Base-by-base conservation (phyloP, 2,329 filamentous ascomycete species). In the Fusarium coicis region DNA sequence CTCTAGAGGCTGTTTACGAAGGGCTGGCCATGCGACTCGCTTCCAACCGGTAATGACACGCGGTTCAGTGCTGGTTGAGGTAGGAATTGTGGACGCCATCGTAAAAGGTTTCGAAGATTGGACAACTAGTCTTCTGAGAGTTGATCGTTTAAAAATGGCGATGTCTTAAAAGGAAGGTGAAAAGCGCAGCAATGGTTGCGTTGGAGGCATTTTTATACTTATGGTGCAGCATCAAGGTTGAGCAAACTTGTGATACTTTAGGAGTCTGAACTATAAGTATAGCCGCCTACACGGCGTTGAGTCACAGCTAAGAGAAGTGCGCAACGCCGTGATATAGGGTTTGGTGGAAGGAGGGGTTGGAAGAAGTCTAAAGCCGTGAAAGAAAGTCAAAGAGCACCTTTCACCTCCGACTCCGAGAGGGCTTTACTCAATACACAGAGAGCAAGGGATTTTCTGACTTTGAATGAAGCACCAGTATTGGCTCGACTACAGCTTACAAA, bases 81-180 rank as follows among this genome's bases (percentile, higher is more conserved):
- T 10, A 0, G n/a, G 10, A 34, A 1, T 2, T 1, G 8, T 10
- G 6, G 47, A 2, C 2, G 11, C 11, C 47, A 50, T 50, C 0
- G 8, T 37, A 1, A 3, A 9, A 9, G 0, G 2, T 3, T 21
- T 5, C 0, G 12, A 28, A 3, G 9, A 12, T 0, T 9, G 1
- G 1, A 2, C 10, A 14, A 5, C 7, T 32, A 2, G 10, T 34
- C 21, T 18, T 16, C 3, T 10, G 12, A 21, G 12, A 28, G 18
- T 0, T 3, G 4, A 21, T 12, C 3, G 18, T 16, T 6, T 8
- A 4, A 1, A 9, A 26, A 9, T 21, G 12, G 6, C 0, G 18
- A 14, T 26, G 0, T 21, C 37, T 10, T 2, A 9, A 4, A 37
- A 6, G 7, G 5, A 34, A 21, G 10, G 2, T 26, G 2, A n/a